A percentile compares a stretch with the other conserved stretches of the same genome.
Conservation (phyloP, 768 basidiomycete genomes). For the Fomitopsis pulvina region DNA sequence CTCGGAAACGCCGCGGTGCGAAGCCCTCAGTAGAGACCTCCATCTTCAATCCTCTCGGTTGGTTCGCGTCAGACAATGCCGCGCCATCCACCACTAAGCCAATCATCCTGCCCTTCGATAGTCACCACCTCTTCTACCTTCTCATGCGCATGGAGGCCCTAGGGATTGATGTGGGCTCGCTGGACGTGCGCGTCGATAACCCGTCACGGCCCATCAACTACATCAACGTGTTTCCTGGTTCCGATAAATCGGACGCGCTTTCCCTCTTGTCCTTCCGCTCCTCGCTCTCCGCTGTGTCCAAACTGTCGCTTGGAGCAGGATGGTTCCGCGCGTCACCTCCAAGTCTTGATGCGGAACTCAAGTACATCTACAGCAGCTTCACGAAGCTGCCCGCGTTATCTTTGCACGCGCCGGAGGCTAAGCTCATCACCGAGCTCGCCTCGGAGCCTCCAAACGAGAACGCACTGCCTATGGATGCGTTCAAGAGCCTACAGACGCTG, state of each 20-base stretch:
- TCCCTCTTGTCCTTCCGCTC: slow-evolving; percentile 73
- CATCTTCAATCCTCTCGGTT: slow-evolving; percentile 54
- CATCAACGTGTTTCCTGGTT: slow-evolving; percentile 45
- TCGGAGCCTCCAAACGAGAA: slow-evolving; percentile 65
- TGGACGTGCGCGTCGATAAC: slow-evolving; percentile 69
- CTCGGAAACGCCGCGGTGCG: slow-evolving; percentile 41
- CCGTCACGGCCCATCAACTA: slow-evolving; percentile 77
- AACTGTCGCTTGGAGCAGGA: slow-evolving; percentile 60
- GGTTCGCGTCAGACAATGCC: slow-evolving; percentile 40
- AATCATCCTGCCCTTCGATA: slow-evolving; percentile 62
- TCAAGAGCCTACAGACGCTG: slow-evolving; percentile 78
- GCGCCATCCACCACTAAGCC: slow-evolving; percentile 41
- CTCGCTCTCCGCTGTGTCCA: slow-evolving; percentile 70
- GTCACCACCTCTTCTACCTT: slow-evolving; percentile 82
- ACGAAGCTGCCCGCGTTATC: slow-evolving; percentile 81
- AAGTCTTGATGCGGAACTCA: slow-evolving; percentile 66
- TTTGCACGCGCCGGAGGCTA: slow-evolving; percentile 56
- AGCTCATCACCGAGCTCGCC: slow-evolving; percentile 60
- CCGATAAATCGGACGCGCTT: slow-evolving; percentile 66
- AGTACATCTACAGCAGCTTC: slow-evolving; percentile 83
- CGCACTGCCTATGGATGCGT: slow-evolving; percentile 74
- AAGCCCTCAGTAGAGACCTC: slow-evolving; percentile 22
- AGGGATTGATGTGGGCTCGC: slow-evolving; percentile 67
- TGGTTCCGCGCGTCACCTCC: slow-evolving; percentile 57
- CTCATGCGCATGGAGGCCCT: slow-evolving; percentile 82